A percentile compares a stretch with the other conserved stretches of the same genome.
Conservation (phyloP, 2,329 filamentous ascomycete species). For the Fusarium phyllophilum region DNA sequence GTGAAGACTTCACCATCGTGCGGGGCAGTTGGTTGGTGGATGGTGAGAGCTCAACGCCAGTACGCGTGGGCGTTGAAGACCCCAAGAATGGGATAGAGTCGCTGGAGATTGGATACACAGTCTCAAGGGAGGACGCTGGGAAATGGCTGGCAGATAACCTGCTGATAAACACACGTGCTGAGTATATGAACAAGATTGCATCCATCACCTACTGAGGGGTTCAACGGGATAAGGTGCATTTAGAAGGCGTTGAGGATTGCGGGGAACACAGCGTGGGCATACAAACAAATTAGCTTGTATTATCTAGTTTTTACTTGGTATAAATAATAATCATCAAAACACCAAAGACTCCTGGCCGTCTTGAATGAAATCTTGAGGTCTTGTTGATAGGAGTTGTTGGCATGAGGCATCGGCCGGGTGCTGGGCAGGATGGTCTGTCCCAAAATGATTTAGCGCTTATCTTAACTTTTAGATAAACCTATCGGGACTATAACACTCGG, state of each 20-base stretch:
- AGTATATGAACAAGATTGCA: constrained; percentile 51
- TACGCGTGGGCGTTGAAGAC: constrained; percentile 56
- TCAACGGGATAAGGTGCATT: no score
- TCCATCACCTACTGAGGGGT: constrained; percentile 49
- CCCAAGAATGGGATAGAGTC: constrained; percentile 46
- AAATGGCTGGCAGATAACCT: constrained; percentile 58
- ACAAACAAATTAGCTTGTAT: neutral
- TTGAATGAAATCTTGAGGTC: neutral
- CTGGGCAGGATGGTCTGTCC: no score
- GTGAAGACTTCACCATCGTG: constrained; percentile 52
- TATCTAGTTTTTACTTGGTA: accelerated
- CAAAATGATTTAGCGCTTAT: constrained; percentile 1
- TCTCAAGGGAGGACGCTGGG: constrained; percentile 59
- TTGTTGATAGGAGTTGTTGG: accelerated
- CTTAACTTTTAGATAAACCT: neutral
- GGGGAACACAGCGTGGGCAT: neutral
- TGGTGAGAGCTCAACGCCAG: constrained; percentile 37
- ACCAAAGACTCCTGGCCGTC: neutral
- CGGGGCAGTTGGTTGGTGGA: constrained; percentile 52
- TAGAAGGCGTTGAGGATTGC: neutral
- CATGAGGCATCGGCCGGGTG: no score
- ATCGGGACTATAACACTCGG: neutral
- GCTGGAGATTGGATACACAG: constrained; percentile 57
- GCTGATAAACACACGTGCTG: constrained; percentile 38
- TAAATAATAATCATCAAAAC: no score